Conservation (phyloP, 192 early-diverging fungal species). For the Podila epigama region DNA sequence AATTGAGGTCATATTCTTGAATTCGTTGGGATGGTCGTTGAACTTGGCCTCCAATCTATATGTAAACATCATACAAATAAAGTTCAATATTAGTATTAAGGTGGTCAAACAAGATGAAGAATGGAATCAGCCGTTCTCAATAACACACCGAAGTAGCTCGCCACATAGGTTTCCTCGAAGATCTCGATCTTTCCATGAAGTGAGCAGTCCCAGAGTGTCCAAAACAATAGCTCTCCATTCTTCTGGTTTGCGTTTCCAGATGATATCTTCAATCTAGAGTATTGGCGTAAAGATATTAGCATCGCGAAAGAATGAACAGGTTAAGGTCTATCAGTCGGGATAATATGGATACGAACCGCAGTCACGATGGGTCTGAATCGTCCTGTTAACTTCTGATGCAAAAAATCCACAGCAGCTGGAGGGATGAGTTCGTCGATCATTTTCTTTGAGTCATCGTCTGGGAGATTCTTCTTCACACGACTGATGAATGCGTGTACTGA, state of each 20-base stretch:
- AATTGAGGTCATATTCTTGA: constrained; percentile 2
- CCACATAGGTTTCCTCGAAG: neutral
- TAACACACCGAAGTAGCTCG: too few species aligned
- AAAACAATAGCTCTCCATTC: neutral
- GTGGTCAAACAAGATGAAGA: neutral
- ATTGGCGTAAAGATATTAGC: neutral
- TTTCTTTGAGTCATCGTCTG: neutral
- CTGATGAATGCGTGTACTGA: neutral
- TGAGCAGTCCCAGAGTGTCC: too few species aligned
- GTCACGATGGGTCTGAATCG: neutral
- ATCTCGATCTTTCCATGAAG: neutral
- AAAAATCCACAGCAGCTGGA: neutral
- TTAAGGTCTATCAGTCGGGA: too few species aligned
- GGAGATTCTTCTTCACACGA: neutral
- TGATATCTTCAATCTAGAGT: neutral
- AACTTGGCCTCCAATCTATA: constrained; percentile 17
- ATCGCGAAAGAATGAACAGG: neutral
- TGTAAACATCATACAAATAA: neutral
- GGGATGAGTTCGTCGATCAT: constrained; percentile 3
- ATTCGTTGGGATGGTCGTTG: neutral
- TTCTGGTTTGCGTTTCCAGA: neutral
- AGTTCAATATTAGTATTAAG: neutral
- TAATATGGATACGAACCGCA: neutral
- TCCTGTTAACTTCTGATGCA: constrained; percentile 3
- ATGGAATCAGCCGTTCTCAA: too few species aligned